Conservation (phyloP, 2,329 filamentous ascomycete species). For the Bipolaris cookei region DNA sequence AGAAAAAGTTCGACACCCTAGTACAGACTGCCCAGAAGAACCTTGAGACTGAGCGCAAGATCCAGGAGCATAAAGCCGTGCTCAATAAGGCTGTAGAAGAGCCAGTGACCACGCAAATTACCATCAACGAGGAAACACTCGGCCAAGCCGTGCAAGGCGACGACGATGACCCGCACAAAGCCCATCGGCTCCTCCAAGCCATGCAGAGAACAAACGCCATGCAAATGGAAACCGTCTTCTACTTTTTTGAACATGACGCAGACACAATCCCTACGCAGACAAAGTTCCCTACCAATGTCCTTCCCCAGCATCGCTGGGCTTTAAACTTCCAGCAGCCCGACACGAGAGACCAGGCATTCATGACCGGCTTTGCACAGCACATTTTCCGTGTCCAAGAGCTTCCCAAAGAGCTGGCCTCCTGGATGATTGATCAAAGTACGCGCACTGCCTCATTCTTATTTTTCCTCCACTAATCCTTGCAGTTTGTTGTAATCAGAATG, state of each 20-base stretch:
- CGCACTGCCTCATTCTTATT: not conserved
- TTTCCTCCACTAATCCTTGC: constrained; percentile 19
- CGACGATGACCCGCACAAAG: constrained; percentile 74
- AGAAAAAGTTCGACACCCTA: constrained; percentile 30
- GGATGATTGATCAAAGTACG: constrained; percentile 52
- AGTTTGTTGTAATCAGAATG: constrained; percentile 42
- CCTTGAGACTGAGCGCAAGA: constrained; percentile 33
- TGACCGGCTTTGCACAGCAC: constrained; percentile 51
- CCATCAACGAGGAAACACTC: constrained; percentile 36
- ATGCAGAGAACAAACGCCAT: constrained; percentile 67
- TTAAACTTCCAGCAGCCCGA: constrained; percentile 36
- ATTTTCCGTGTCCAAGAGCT: constrained; percentile 48
- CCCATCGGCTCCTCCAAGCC: constrained; percentile 61
- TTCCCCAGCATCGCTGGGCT: constrained; percentile 45
- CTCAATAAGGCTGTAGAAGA: constrained; percentile 32
- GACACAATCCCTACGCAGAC: constrained; percentile 1
- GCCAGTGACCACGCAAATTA: constrained; percentile 5
- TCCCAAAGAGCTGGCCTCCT: constrained; percentile 49
- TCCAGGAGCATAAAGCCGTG: constrained; percentile 35
- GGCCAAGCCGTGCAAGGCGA: constrained; percentile 63
- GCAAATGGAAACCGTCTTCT: constrained; percentile 60
- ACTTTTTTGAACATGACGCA: constrained; percentile 56
- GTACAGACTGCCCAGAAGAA: constrained; percentile 34
- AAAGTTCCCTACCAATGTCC: constrained; percentile 18
- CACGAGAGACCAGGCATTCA: constrained; percentile 50